phyloP scores from a whole-genome alignment of 2,329 filamentous ascomycete species.

The Pezicula neosporulosa region DNA sequence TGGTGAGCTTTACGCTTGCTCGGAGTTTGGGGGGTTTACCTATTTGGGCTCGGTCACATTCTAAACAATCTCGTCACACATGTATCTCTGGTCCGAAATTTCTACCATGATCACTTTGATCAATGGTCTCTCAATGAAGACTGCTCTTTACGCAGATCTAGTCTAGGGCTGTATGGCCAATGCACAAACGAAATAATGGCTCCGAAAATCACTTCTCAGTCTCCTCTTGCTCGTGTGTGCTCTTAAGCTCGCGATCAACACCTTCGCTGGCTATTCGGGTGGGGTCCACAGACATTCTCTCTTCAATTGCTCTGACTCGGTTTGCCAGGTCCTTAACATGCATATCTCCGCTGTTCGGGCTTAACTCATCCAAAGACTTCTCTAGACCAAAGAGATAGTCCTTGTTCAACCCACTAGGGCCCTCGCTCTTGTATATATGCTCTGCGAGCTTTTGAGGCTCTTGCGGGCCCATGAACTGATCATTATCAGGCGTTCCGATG shows the following conservation, averaged over 20 bases:
- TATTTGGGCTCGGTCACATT: slow-evolving; percentile 23
- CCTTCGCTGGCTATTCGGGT: slow-evolving; percentile 13
- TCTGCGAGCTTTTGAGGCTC: slow-evolving; percentile 73
- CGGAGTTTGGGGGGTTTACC: slow-evolving; percentile 28
- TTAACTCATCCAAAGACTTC: slow-evolving; percentile 67
- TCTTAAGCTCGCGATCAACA: slow-evolving; percentile 36
- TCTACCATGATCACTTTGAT: slow-evolving; percentile 26
- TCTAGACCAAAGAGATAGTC: slow-evolving; percentile 88
- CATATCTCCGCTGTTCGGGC: slow-evolving; percentile 72
- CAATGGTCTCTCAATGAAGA: slow-evolving; percentile 21
- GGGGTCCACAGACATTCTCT: slow-evolving; percentile 14
- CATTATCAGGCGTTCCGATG: slow-evolving; percentile 89
- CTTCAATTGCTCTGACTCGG: slow-evolving; percentile 64
- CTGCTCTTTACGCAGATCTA: slow-evolving; percentile 23
- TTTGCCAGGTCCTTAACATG: slow-evolving; percentile 81
- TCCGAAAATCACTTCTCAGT: slow-evolving; percentile 41
- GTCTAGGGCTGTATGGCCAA: slow-evolving; percentile 24
- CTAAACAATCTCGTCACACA: slow-evolving; percentile 18
- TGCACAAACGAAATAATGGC: slow-evolving; percentile 21
- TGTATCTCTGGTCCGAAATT: slow-evolving; percentile 18
- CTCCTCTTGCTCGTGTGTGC: slow-evolving; percentile 58
- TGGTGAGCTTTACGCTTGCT: slow-evolving; percentile 27
- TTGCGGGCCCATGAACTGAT: slow-evolving; percentile 85
- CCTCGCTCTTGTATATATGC: slow-evolving; percentile 73
- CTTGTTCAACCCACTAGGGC: slow-evolving; percentile 83